Conservation (phyloP, 2,329 filamentous ascomycete species). For the Delphinella strobiligena region DNA sequence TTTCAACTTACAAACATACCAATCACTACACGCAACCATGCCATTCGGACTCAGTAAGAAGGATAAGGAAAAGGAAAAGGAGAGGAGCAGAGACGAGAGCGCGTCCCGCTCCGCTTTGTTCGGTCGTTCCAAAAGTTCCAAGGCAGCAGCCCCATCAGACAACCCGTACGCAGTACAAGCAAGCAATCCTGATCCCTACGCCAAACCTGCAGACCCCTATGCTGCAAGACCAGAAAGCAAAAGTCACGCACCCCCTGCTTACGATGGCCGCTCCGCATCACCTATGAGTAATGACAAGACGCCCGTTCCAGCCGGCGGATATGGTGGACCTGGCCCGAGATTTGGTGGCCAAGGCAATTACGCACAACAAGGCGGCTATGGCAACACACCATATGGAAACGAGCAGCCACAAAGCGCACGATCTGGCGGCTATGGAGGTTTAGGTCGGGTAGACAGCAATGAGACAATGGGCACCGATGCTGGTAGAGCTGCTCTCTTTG, state of each 20-base stretch:
- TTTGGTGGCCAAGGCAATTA: slow-evolving; percentile 19
- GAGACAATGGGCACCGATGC: slow-evolving; percentile 39
- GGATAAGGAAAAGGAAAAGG: slow-evolving; percentile 40
- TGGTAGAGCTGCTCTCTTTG: slow-evolving; percentile 54
- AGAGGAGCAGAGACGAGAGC: slow-evolving; percentile 20
- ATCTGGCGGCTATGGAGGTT: slow-evolving; percentile 42
- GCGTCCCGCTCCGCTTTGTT: slow-evolving; percentile 46
- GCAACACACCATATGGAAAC: slow-evolving; percentile 39
- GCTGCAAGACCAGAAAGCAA: slow-evolving; percentile 11
- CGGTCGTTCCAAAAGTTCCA: slow-evolving; percentile 40
- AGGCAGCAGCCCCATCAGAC: slow-evolving; percentile 34
- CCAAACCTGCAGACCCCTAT: slow-evolving; percentile 24
- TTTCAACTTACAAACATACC: too few species aligned
- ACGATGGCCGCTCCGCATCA: slow-evolving; percentile 23
- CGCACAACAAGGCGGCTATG: slow-evolving; percentile 36
- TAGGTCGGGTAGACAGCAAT: slow-evolving; percentile 37
- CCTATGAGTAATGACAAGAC: slow-evolving; percentile 29
- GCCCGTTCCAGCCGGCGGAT: slow-evolving; percentile 32
- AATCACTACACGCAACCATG: too few species aligned
- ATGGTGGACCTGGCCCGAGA: slow-evolving; percentile 23
- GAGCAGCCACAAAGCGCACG: slow-evolving; percentile 16
- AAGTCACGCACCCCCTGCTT: slow-evolving; percentile 13
- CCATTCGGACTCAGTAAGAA: slow-evolving; percentile 37
- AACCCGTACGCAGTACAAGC: slow-evolving; percentile 44
- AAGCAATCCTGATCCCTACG: slow-evolving; percentile 41